Evolutionary conservation across 768 basidiomycete genomes (phyloP).

Genomic region (Lactarius evosmus): DNA sequence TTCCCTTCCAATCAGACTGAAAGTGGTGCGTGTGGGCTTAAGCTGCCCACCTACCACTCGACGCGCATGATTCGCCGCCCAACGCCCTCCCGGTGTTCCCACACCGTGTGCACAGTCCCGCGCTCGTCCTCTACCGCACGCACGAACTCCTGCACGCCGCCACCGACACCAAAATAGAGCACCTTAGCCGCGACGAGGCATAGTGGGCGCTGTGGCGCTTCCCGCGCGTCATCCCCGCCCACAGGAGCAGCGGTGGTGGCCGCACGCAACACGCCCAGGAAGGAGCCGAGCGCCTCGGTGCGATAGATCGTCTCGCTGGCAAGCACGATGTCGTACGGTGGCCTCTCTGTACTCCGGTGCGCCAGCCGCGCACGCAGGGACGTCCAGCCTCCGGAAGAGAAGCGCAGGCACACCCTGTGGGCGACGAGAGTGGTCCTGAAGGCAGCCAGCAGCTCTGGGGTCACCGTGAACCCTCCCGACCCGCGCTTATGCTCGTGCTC

Average conservation of each 20-base stretch:
- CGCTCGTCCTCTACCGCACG: constrained; percentile 43
- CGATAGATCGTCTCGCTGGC: constrained; percentile 95
- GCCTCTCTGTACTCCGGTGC: constrained; percentile 32
- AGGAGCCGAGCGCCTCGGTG: constrained; percentile 53
- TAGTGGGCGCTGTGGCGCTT: constrained; percentile 23
- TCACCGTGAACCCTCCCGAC: constrained; percentile 63
- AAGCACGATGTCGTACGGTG: constrained; percentile 64
- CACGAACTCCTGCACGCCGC: constrained; percentile 77
- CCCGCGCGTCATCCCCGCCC: background rate
- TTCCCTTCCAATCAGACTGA: background rate
- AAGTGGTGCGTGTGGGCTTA: background rate
- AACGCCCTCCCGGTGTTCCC: constrained; percentile 66
- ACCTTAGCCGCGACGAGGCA: constrained; percentile 90
- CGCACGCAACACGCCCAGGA: constrained; percentile 52
- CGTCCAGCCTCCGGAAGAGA: constrained; percentile 84
- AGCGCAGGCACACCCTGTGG: constrained; percentile 57
- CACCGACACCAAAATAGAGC: constrained; percentile 94
- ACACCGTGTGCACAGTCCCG: constrained; percentile 51
- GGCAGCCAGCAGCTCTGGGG: constrained; percentile 56
- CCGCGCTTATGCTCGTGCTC: constrained; percentile 26
- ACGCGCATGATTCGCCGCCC: constrained; percentile 68
- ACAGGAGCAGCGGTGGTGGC: background rate
- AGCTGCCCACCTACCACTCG: constrained; percentile 42
- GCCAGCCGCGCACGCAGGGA: constrained; percentile 35
- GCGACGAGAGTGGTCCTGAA: constrained; percentile 59